Evolutionary conservation across 2,329 filamentous ascomycete genomes (phyloP).

Genomic region (Colletotrichum scovillei): DNA sequence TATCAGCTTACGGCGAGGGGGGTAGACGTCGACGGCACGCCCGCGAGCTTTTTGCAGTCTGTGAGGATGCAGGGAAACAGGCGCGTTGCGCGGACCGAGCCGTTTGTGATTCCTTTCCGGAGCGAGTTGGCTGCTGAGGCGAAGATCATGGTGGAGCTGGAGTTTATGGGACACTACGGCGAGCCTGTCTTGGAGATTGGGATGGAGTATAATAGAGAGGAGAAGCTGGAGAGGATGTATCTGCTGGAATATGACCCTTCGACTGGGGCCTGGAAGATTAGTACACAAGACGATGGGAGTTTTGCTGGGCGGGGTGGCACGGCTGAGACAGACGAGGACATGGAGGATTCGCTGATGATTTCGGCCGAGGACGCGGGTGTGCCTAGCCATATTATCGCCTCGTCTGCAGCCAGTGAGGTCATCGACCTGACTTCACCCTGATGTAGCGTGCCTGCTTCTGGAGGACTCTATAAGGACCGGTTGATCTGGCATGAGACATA

Average conservation of each 20-base stretch:
- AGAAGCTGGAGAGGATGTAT: conserved; percentile 35
- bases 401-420: neutral
- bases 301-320: neutral
- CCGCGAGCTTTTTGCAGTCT: conserved; percentile 51
- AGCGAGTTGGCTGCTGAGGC: conserved; percentile 39
- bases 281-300: neutral
- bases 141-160: conserved; percentile 50
- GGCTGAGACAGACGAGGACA: neutral
- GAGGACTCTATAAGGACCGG: too few relatives aligned
- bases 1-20: conserved; percentile 47
- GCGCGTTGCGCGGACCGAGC: conserved; percentile 48
- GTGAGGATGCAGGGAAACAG: conserved; percentile 52
- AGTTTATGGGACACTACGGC: conserved; percentile 60
- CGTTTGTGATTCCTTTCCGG: conserved; percentile 50
- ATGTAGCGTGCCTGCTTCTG: neutral
- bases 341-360: conserved; percentile 4
- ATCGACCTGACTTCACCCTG: conserved; percentile 1
- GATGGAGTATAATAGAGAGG: conserved; percentile 34
- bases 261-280: conserved; percentile 41
- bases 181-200: conserved; percentile 52
- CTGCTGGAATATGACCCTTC: conserved; percentile 45
- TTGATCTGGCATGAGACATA: too few relatives aligned
- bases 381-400: neutral
- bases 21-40: conserved; percentile 54
- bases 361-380: conserved; percentile 5